A percentile compares a stretch with the other conserved stretches of the same genome.
Evolutionary conservation across 768 basidiomycete genomes (phyloP).

Genomic region (Pulveroboletus sp.): DNA sequence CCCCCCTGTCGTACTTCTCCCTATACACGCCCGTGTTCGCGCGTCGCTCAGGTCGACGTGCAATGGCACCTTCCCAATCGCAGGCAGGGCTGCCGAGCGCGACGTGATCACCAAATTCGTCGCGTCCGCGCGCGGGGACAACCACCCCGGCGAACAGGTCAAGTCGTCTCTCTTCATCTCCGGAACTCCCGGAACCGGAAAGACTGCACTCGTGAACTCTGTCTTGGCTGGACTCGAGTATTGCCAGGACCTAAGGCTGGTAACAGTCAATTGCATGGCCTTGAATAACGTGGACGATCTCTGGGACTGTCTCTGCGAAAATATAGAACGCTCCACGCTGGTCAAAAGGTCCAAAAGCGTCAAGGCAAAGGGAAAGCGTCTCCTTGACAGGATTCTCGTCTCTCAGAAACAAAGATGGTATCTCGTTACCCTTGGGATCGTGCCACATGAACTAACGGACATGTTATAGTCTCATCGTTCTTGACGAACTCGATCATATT

Average conservation of each 20-base stretch:
- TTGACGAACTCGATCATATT: conserved; percentile 88
- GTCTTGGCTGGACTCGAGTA: conserved; percentile 48
- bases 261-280: conserved; percentile 80
- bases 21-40: conserved; percentile 60
- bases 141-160: conserved; percentile 9
- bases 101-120: conserved; percentile 59
- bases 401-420: conserved; percentile 55
- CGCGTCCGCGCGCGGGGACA: conserved; percentile 44
- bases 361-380: conserved; percentile 48
- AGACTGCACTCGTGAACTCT: conserved; percentile 80
- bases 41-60: conserved; percentile 71
- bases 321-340: conserved; percentile 39
- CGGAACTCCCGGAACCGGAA: conserved; percentile 90
- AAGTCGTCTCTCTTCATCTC: conserved; percentile 77
- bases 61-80: conserved; percentile 51
- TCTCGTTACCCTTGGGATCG: conserved; percentile 17
- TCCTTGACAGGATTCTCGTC: conserved; percentile 44
- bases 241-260: conserved; percentile 40
- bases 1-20: conserved; percentile 43
- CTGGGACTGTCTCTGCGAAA: conserved; percentile 67
- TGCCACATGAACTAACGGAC: conserved; percentile 19
- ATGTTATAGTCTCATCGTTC: conserved; percentile 59
- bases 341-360: conserved; percentile 35
- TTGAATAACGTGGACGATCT: conserved; percentile 63
- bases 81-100: conserved; percentile 69